phyloP scores from a whole-genome alignment of 768 basidiomycete genomes.

The Termitomyces sp. region DNA sequence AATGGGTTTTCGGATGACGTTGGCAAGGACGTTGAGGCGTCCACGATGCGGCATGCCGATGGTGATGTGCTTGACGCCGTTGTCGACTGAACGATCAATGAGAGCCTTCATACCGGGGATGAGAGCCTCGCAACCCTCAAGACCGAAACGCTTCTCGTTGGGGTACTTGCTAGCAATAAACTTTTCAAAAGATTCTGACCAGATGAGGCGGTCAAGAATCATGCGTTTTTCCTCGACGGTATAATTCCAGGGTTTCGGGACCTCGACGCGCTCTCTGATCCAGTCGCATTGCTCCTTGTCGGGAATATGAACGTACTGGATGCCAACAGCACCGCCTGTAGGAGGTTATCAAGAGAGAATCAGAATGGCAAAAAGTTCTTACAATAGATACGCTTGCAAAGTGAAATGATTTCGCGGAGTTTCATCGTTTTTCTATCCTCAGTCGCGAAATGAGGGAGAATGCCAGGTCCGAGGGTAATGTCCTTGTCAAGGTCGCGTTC shows the following conservation, averaged over 20 bases:
- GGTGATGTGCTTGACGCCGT: slow-evolving; percentile 92
- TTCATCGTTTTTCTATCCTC: slow-evolving; percentile 85
- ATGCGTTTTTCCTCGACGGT: slow-evolving; percentile 97
- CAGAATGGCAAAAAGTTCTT: not conserved
- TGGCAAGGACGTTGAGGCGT: slow-evolving; percentile 94
- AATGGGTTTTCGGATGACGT: slow-evolving; percentile 98
- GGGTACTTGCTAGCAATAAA: slow-evolving; percentile 99
- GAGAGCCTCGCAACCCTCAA: slow-evolving; percentile 96
- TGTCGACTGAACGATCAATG: slow-evolving; percentile 97
- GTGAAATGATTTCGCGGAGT: slow-evolving; percentile 85
- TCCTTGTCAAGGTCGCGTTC: slow-evolving; percentile 94
- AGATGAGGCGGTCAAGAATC: slow-evolving; percentile 98
- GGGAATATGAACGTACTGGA: slow-evolving; percentile 94
- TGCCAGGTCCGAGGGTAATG: slow-evolving; percentile 92
- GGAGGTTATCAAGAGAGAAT: slow-evolving; percentile 1
- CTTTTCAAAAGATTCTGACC: slow-evolving; percentile 99
- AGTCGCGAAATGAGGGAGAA: slow-evolving; percentile 90
- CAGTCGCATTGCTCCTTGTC: slow-evolving; percentile 99
- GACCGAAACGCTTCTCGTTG: slow-evolving; percentile 98
- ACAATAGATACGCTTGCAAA: slow-evolving; percentile 94
- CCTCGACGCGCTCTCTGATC: slow-evolving; percentile 95
- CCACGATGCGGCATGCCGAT: slow-evolving; percentile 99
- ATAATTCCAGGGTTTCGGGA: slow-evolving; percentile 96
- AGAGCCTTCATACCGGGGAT: slow-evolving; percentile 99
- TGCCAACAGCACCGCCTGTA: slow-evolving; percentile 84